Evolutionary conservation across 2,329 filamentous ascomycete genomes (phyloP).

Genomic region (Bipolaris gigantea): DNA sequence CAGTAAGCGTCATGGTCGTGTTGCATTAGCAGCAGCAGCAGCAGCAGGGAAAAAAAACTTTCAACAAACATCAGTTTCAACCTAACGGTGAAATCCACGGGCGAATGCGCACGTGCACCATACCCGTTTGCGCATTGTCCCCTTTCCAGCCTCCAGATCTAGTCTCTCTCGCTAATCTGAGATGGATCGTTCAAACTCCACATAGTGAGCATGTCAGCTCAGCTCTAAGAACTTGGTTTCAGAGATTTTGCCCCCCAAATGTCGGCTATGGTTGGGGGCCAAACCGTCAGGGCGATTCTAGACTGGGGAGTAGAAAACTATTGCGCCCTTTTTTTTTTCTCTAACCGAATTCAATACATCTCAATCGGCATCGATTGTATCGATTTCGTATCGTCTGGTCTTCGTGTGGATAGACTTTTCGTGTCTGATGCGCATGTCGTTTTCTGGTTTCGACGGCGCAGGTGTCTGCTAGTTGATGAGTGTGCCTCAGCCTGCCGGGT

Average conservation of each 20-base stretch:
- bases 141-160: conserved; percentile 10
- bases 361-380: too few relatives aligned
- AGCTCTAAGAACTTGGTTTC: neutral
- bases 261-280: neutral
- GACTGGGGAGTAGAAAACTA: neutral
- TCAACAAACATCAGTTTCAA: neutral
- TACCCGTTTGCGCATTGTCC: neutral
- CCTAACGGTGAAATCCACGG: neutral
- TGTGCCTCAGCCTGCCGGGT: too few relatives aligned
- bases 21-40: neutral
- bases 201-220: conserved; percentile 9
- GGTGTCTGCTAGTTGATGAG: too few relatives aligned
- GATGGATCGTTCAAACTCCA: conserved; percentile 7
- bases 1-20: too few relatives aligned
- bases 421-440: too few relatives aligned
- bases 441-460: too few relatives aligned
- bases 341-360: too few relatives aligned
- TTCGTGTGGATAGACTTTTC: too few relatives aligned
- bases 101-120: neutral
- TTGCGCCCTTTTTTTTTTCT: too few relatives aligned
- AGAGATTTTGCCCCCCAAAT: neutral
- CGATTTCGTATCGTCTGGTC: too few relatives aligned
- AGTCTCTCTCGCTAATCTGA: conserved; percentile 19
- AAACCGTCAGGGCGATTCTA: neutral
- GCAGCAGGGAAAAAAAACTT: neutral